Conservation (phyloP, 768 basidiomycete genomes). For the Kwoniella sp. region DNA sequence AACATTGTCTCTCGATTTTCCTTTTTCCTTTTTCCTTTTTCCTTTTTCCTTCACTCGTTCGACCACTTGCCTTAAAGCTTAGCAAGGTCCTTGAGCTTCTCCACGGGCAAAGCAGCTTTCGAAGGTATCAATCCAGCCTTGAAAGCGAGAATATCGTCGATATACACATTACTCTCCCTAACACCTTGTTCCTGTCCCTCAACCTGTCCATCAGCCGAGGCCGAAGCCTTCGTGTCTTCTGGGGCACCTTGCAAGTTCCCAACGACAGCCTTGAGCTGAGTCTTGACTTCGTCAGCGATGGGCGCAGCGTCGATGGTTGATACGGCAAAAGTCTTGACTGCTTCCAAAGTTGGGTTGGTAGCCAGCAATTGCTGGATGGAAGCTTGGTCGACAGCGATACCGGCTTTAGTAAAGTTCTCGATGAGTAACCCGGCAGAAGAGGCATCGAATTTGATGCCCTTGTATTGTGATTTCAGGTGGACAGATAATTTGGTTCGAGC, state of each 20-base stretch:
- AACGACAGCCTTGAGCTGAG: slow-evolving; percentile 62
- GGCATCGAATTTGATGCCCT: slow-evolving; percentile 62
- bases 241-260: slow-evolving; percentile 58
- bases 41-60: too few species aligned
- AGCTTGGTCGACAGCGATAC: slow-evolving; percentile 61
- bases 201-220: slow-evolving; percentile 52
- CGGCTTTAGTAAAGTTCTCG: slow-evolving; percentile 60
- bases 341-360: slow-evolving; percentile 63
- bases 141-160: slow-evolving; percentile 70
- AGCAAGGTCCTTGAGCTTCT: slow-evolving; percentile 36
- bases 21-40: too few species aligned
- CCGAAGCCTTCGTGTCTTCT: slow-evolving; percentile 60
- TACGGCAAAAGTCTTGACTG: slow-evolving; percentile 70
- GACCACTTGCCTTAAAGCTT: slow-evolving; percentile 28
- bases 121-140: slow-evolving; percentile 64
- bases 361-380: slow-evolving; percentile 63
- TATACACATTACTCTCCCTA: slow-evolving; percentile 62
- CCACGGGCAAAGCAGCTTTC: slow-evolving; percentile 67
- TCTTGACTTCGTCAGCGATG: slow-evolving; percentile 58
- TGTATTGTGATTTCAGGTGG: slow-evolving; percentile 73
- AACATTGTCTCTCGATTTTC: too few species aligned
- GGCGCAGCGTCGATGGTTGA: slow-evolving; percentile 52
- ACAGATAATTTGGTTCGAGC: slow-evolving; percentile 80
- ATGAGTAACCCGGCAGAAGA: slow-evolving; percentile 69
- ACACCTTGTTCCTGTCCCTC: slow-evolving; percentile 58